A percentile compares a stretch with the other conserved stretches of the same genome.
Conservation (phyloP, 2,329 filamentous ascomycete genomes). For the Pseudocercospora fijiensis region DNA sequence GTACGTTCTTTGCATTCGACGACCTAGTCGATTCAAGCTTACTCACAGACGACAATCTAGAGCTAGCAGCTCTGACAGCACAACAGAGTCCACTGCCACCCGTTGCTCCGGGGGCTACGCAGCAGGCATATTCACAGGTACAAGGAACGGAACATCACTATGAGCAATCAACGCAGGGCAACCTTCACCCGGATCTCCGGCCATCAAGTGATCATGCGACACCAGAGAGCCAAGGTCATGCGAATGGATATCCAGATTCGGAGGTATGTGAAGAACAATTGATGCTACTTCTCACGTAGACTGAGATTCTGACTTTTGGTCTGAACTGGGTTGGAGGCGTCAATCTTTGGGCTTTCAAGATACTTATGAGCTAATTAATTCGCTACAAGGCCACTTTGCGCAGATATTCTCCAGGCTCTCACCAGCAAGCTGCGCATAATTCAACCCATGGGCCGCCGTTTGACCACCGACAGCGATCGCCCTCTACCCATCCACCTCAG, state of each 20-base stretch:
- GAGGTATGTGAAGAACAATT: constrained; percentile 1
- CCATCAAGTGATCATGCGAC: constrained; percentile 24
- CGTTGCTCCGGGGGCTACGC: constrained; percentile 11
- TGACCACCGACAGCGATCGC: constrained; percentile 12
- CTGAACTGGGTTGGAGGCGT: not conserved
- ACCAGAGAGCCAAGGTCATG: constrained; percentile 9
- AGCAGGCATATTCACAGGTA: constrained; percentile 12
- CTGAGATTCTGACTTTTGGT: not conserved
- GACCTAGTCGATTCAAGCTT: constrained; percentile 30
- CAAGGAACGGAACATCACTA: constrained; percentile 13
- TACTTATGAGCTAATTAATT: constrained; percentile 4
- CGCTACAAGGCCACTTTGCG: constrained; percentile 3
- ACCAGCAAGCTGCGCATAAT: constrained; percentile 1
- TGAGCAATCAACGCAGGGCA: constrained; percentile 22
- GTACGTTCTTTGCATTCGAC: constrained; percentile 31
- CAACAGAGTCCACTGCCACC: constrained; percentile 46
- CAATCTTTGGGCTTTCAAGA: not conserved
- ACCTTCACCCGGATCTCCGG: constrained; percentile 39
- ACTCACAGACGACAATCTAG: constrained; percentile 38
- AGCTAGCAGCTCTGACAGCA: constrained; percentile 49
- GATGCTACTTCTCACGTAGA: not conserved
- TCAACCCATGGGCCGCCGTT: constrained; percentile 2
- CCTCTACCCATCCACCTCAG: constrained; percentile 2
- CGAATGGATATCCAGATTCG: not conserved
- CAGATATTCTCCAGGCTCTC: constrained; percentile 24